Base-by-base conservation (phyloP, 441 rosid genomes). In the Adansonia rubrostipa region DNA sequence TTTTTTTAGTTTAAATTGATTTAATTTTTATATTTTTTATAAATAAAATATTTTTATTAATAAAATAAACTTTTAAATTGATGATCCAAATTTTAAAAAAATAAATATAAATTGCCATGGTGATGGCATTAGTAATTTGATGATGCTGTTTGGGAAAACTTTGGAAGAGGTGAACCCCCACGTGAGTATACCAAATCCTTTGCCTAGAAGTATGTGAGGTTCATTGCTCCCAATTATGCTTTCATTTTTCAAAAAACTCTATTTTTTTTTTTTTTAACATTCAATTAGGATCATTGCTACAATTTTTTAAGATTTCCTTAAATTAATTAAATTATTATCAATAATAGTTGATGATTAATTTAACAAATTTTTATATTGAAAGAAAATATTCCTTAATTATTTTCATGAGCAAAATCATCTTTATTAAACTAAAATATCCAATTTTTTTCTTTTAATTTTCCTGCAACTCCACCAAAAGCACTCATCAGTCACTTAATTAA, bases 181-280 rank as follows among this genome's bases (percentile, higher is more conserved):
- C 58, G 67, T 74, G 78, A 71, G 19, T 14, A 40, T 7, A 9
- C 78, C 74, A 44, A 79, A 74, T 50, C 9, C 17, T 68, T 60
- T 10, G 64, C 78, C 78, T 68, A 2, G 56, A 79, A 44, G 36
- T 65, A 54, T n/a, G 78, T 73, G 60, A 77, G 36, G 36, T 13
- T 66, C 20, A 28, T 48, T 62, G 50, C 24, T 40, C 58, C 36
- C 13, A 11, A 44, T 40, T n/a, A 2, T 33, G n/a, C 45, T 61
- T 50, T 51, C 10, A 33, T 9, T 6, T 9, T 10, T 22, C 51
- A n/a, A 0, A 19, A 44, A 42, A 15, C 57, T 20, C 0, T 51
- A 5, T 60, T 1, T 71, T 11, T 1, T 6, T n/a, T 47, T 57
- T 58, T 64, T 61, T 24, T 24, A 24, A 24, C 28, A 24, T 24